Evolutionary conservation across 805 yeast species (phyloP), one percentile per base, ranked within the genome.

Genomic region (Saccharomyces mikatae): DNA sequence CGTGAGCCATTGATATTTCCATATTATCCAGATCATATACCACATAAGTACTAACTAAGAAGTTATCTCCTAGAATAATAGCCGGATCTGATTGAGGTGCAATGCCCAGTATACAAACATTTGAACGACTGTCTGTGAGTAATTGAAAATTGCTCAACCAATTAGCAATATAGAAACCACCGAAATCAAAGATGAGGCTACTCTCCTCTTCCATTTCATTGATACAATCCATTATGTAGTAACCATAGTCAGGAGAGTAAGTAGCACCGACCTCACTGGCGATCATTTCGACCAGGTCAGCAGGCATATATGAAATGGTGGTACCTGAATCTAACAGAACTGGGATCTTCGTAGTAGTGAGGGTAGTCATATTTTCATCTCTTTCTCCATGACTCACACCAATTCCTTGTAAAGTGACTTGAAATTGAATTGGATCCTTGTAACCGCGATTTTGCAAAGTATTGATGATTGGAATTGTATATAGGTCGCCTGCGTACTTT

Each of bases 31-130:
- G 62, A 66, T 83, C 86, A 56, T 76, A 83, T 49, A 81, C 86
- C 41, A 80, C 75, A 59, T 83, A 83, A 1, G 82, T 83, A 44
- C 76, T 69, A 55, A 80, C 72, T 56, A 83, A 65, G 69, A 83
- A 81, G 3, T 78, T 73, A 64, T 82, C 86, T 54, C 88, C 88
- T n/a, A 82, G 65, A 9, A 77, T 74, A 46, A 76, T 63, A 13
- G 48, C 21, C 14, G 54, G 54, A 21, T 36, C 58, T 28, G 70
- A 58, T 36, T 61, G 59, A 11, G 71, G 68, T 2, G 60, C 52
- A 3, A 80, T 55, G 6, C 79, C 82, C 41, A 81, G 59, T 6
- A 74, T 76, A 70, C 85, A 82, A 11, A 46, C 24, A 26, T 32
- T 11, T 30, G 36, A 22, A 26, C 70, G 63, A 36, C 44, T 36